These are phyloP conservation scores for Globisporangium canariense DNA, from an alignment of 352 stramenopile species.

Conservation along the genomic window DNA sequence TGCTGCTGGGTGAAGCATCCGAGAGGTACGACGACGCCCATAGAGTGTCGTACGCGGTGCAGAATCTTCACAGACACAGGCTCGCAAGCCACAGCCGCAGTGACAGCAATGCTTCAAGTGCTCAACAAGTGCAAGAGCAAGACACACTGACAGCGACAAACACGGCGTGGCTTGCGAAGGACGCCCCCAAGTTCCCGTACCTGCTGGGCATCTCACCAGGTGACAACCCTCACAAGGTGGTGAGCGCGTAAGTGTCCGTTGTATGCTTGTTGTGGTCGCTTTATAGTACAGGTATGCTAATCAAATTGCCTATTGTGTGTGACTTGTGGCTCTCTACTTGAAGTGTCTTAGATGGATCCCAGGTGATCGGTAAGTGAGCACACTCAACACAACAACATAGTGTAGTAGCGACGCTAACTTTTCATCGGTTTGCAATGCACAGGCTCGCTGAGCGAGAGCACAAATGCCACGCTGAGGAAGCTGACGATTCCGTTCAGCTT, in stretches of 20 bases:
- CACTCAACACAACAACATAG: too few species aligned
- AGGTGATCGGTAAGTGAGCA: conserved; percentile 12
- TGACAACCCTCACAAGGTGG: conserved; percentile 40
- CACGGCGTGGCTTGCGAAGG: conserved; percentile 42
- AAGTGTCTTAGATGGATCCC: conserved; percentile 17
- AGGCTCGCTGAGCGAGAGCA: conserved; percentile 38
- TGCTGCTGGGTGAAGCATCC: conserved; percentile 34
- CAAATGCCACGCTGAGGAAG: conserved; percentile 27
- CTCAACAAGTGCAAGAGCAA: conserved; percentile 3
- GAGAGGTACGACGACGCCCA: conserved; percentile 38
- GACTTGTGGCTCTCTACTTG: neutral
- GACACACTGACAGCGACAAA: neutral
- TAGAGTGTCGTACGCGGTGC: conserved; percentile 32
- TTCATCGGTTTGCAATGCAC: too few species aligned
- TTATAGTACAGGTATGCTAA: neutral
- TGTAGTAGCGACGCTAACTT: too few species aligned
- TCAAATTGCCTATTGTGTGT: conserved; percentile 7
- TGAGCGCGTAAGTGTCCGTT: conserved; percentile 22
- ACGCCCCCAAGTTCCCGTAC: conserved; percentile 63
- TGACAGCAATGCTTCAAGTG: neutral
- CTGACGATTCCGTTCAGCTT: conserved; percentile 25
- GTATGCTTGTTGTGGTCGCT: neutral
- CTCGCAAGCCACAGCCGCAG: neutral
- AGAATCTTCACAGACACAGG: conserved; percentile 26
- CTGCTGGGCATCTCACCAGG: conserved; percentile 52